Conservation (phyloP, 2,329 filamentous ascomycete species). For the Macrophomina phaseolina region DNA sequence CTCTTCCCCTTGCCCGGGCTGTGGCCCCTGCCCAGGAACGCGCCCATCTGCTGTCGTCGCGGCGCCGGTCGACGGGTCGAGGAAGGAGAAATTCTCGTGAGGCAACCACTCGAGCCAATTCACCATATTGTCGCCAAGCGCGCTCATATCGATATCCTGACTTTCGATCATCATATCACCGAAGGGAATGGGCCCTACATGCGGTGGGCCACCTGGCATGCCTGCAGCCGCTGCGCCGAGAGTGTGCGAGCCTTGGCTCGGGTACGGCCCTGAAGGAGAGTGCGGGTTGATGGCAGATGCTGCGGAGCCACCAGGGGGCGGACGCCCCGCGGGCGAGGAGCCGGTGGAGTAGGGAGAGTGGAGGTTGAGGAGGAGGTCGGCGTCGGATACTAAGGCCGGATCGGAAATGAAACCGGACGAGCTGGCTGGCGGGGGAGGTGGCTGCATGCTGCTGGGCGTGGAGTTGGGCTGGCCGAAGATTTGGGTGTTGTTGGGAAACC, state of each 20-base stretch:
- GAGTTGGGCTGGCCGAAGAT: conserved; percentile 33
- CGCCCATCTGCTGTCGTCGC: background rate
- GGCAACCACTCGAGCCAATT: conserved; percentile 78
- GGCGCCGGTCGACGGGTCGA: conserved; percentile 5
- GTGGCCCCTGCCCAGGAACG: background rate
- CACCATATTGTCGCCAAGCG: conserved; percentile 72
- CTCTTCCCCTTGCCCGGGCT: background rate
- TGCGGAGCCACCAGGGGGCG: background rate
- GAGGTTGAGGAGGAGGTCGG: conserved; percentile 56
- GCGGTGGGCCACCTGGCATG: conserved; percentile 32
- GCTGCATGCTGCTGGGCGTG: conserved; percentile 39
- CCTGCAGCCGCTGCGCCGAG: conserved; percentile 33
- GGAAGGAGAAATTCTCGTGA: background rate
- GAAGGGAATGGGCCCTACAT: conserved; percentile 35
- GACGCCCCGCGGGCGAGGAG: conserved; percentile 36
- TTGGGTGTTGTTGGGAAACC: conserved; percentile 33
- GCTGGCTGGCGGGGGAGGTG: conserved; percentile 37
- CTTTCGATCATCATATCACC: conserved; percentile 73
- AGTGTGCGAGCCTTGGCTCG: background rate
- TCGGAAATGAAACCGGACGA: conserved; percentile 34
- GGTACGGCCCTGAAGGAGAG: background rate
- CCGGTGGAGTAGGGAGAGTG: conserved; percentile 51
- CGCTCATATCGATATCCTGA: conserved; percentile 76
- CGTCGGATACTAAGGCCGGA: conserved; percentile 48
- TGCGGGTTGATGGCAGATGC: background rate